Evolutionary conservation across 768 basidiomycete species (phyloP), one percentile per base, ranked within the genome.

Genomic region (Kwoniella botswanensis): DNA sequence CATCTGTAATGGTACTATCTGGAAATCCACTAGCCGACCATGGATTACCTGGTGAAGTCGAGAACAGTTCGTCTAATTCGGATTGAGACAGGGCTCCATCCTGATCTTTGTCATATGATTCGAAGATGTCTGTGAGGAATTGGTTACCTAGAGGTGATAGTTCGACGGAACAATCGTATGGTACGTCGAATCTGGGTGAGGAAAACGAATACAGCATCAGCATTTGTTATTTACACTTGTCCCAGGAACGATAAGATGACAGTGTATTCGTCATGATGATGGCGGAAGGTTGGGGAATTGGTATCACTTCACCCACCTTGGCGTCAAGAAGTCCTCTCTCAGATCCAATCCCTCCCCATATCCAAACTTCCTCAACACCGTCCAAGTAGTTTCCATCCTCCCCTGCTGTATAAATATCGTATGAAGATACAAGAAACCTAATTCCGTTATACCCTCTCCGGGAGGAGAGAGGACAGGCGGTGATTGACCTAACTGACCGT

Each of bases 391-490:
- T 83, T 99, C 96, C 72, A 96, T 87, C 59, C 96, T 88, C 22
- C 96, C 96, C 53, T 91, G 90, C 84, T 96, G 96, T 66, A 99
- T 97, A 85, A 99, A 99, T 74, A 90, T 92, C 3, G 96, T 98
- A 82, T 98, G 94, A 13, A 99, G 89, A 80, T 92, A 95, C 50
- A 98, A 84, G 85, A 98, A 98, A 0, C 96, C 96, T 6, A 89
- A 88, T 85, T 97, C 93, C 3, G 95, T 98, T 71, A 99, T 86
- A 18, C 93, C 94, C 44, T 79, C 82, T 0, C 75, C 76, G 13
- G 70, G 67, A 21, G 81, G 75, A 1, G 79, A 79, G n/a, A 79
- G 58, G 46, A 65, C 67, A 35, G 73, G 68, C 4, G 74, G 67
- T 12, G 74, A 57, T 42, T 66, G 59, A 41, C 69, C 72, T 43